Evolutionary conservation across 2,329 filamentous ascomycete genomes (phyloP).

Genomic region (Fusarium devonianum): DNA sequence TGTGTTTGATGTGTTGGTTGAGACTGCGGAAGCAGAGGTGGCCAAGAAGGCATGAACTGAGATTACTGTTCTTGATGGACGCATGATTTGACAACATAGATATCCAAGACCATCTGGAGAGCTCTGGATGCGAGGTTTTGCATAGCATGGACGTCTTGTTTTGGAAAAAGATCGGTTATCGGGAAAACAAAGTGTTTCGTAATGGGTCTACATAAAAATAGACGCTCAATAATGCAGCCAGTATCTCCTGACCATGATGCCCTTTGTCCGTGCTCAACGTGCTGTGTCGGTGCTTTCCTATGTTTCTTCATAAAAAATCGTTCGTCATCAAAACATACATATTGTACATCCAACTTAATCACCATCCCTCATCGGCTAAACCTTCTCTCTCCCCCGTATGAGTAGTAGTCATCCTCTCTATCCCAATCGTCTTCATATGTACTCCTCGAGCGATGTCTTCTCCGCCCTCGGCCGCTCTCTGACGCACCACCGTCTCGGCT

Average conservation of each 20-base stretch:
- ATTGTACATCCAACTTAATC: background rate
- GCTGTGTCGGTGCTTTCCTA: background rate
- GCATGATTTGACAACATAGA: background rate
- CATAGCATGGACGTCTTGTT: too few relatives aligned
- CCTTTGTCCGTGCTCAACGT: too few relatives aligned
- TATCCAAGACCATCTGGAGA: background rate
- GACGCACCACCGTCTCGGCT: constrained; percentile 21
- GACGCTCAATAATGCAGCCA: too few relatives aligned
- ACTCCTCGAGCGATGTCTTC: constrained; percentile 20
- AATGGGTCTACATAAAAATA: too few relatives aligned
- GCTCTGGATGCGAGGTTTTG: too few relatives aligned
- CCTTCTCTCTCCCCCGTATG: constrained; percentile 12
- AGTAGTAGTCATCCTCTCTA: constrained; percentile 20
- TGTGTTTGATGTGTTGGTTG: constrained; percentile 77
- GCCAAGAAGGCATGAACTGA: constrained; percentile 11
- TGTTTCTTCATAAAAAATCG: background rate
- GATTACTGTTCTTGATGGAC: background rate
- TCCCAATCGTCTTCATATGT: constrained; percentile 4
- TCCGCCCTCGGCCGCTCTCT: constrained; percentile 15
- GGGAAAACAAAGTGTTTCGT: too few relatives aligned
- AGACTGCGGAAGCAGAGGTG: constrained; percentile 58
- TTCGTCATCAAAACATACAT: constrained; percentile 7
- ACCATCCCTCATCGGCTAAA: constrained; percentile 11
- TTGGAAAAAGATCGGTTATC: too few relatives aligned
- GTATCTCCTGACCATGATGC: too few relatives aligned